Conservation (phyloP, 2,329 filamentous ascomycete genomes). For the Trichoderma breve region DNA sequence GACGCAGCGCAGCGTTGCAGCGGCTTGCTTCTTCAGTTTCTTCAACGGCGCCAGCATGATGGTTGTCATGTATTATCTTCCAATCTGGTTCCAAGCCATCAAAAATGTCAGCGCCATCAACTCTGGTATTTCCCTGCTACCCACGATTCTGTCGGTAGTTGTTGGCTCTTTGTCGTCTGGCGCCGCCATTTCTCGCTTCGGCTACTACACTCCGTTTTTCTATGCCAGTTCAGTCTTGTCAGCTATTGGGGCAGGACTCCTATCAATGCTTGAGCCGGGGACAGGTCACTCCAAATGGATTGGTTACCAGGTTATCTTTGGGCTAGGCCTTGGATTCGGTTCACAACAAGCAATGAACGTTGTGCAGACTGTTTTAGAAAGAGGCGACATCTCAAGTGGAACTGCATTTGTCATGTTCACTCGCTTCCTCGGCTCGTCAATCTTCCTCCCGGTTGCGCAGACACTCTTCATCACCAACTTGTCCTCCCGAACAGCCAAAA, state of each 20-base stretch:
- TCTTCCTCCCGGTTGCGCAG: conserved; percentile 43
- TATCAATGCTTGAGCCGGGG: conserved; percentile 37
- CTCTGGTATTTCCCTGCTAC: conserved; percentile 32
- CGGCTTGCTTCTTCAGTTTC: background rate
- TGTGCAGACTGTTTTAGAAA: conserved; percentile 44
- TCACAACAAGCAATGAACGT: conserved; percentile 47
- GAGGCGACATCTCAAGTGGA: conserved; percentile 45
- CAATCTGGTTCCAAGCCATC: conserved; percentile 52
- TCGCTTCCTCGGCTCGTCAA: conserved; percentile 43
- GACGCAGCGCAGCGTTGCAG: conserved; percentile 29
- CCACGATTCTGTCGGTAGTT: conserved; percentile 32
- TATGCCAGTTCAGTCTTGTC: conserved; percentile 34
- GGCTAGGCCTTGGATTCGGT: conserved; percentile 42
- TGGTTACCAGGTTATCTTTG: conserved; percentile 40
- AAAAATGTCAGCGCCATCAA: conserved; percentile 33
- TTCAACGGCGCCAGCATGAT: conserved; percentile 6
- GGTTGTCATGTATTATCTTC: conserved; percentile 41
- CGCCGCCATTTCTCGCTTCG: conserved; percentile 30
- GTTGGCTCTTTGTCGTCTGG: conserved; percentile 30
- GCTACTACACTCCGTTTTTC: conserved; percentile 45
- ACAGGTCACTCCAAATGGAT: conserved; percentile 28
- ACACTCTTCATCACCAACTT: background rate
- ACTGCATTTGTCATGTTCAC: conserved; percentile 47
- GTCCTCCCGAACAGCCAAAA: background rate
- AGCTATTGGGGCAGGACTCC: conserved; percentile 39